These are phyloP conservation scores for Penicillium bialowiezense DNA, from an alignment of 495 filamentous ascomycete genomes.

Conservation along the genomic window DNA sequence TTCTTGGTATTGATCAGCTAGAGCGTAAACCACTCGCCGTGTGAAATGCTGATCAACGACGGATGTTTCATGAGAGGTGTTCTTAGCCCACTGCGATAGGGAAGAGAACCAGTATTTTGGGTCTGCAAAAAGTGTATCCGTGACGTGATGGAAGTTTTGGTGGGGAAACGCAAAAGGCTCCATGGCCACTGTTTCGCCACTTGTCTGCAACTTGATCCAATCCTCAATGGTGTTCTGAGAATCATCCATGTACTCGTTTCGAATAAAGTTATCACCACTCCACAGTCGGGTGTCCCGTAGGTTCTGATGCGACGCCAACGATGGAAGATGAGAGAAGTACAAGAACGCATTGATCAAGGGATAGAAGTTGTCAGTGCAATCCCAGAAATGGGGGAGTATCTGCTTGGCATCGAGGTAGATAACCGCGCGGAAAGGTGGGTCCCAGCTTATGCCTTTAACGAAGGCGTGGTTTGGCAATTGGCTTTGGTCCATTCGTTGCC, in stretches of 20 bases:
- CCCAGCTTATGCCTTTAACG: too few relatives aligned
- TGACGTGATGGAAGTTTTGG: slow-evolving; percentile 32
- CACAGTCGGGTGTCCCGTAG: slow-evolving; percentile 28
- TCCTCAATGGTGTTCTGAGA: slow-evolving; percentile 19
- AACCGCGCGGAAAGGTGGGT: slow-evolving; percentile 73
- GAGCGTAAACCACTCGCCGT: slow-evolving; percentile 49
- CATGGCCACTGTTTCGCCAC: slow-evolving; percentile 13
- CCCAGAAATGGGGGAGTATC: slow-evolving; percentile 49
- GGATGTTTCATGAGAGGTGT: slow-evolving; percentile 9
- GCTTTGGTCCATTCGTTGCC: slow-evolving; percentile 33
- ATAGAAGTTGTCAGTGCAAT: slow-evolving; percentile 61
- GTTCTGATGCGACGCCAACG: slow-evolving; percentile 22
- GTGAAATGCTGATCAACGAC: slow-evolving; percentile 46
- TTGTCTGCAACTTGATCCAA: slow-evolving; percentile 19
- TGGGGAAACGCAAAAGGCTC: slow-evolving; percentile 25
- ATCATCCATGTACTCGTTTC: slow-evolving; percentile 39
- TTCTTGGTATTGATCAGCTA: slow-evolving; percentile 44
- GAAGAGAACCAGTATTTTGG: slow-evolving; percentile 41
- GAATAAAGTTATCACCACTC: slow-evolving; percentile 44
- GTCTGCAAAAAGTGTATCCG: slow-evolving; percentile 40
- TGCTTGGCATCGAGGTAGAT: slow-evolving; percentile 32
- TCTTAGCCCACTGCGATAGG: slow-evolving; percentile 31
- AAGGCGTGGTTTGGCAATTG: slow-evolving; percentile 63
- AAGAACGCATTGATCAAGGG: slow-evolving; percentile 65
- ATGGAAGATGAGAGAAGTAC: slow-evolving; percentile 68